phyloP scores from a whole-genome alignment of 78 protist genomes.

The Salpingoeca rosetta region DNA sequence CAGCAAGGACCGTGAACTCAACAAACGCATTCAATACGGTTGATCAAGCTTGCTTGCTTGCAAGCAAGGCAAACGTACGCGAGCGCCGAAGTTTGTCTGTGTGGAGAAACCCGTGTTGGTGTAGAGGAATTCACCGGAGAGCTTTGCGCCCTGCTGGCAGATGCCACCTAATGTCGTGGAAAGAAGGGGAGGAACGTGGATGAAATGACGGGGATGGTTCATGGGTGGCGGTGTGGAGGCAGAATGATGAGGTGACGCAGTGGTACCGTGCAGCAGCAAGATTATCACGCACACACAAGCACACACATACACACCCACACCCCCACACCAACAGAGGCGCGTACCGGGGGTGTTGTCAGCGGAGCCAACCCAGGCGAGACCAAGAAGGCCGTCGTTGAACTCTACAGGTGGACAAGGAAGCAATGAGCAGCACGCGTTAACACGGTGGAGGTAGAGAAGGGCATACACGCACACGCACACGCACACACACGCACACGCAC shows the following conservation, averaged over 20 bases:
- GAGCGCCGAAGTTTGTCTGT: neutral
- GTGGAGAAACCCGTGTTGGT: neutral
- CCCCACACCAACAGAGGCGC: neutral
- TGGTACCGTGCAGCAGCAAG: too few relatives aligned
- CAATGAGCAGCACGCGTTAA: too few relatives aligned
- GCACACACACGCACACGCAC: too few relatives aligned
- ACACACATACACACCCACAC: too few relatives aligned
- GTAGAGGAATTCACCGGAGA: too few relatives aligned
- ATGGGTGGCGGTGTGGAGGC: neutral
- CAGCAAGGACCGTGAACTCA: too few relatives aligned
- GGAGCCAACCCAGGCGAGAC: neutral
- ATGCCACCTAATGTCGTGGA: neutral
- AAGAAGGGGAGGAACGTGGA: too few relatives aligned
- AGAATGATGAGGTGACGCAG: neutral
- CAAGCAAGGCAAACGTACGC: too few relatives aligned
- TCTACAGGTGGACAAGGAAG: neutral
- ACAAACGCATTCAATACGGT: too few relatives aligned
- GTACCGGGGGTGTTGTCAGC: neutral
- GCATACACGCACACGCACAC: too few relatives aligned
- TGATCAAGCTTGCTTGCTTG: too few relatives aligned
- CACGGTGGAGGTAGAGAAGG: too few relatives aligned
- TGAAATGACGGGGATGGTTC: neutral
- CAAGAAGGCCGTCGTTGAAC: neutral
- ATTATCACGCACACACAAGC: neutral
- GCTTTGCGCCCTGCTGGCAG: neutral